A percentile compares a stretch with the other conserved stretches of the same genome.
Conservation (phyloP, 192 early-diverging fungal species). For the Gonapodya prolifera region DNA sequence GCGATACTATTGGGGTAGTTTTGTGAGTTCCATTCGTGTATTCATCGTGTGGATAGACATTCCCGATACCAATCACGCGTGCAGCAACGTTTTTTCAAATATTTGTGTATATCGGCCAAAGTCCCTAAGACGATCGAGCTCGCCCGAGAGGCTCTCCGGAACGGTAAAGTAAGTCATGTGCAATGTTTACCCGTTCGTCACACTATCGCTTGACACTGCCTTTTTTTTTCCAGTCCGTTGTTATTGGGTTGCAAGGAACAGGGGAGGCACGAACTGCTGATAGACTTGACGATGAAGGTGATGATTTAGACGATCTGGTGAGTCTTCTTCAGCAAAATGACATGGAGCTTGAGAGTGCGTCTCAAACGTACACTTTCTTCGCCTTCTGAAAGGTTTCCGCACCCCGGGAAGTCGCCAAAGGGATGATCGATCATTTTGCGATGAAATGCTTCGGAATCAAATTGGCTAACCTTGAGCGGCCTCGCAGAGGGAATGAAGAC, state of each 20-base stretch:
- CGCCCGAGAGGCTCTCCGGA: not conserved
- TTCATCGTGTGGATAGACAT: not conserved
- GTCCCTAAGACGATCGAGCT: not conserved
- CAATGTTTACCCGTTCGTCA: too few relatives aligned
- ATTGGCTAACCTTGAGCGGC: not conserved
- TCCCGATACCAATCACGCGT: not conserved
- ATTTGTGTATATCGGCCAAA: not conserved
- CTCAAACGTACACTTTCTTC: not conserved
- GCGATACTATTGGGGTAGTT: not conserved
- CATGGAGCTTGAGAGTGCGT: too few relatives aligned
- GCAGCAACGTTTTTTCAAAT: not conserved
- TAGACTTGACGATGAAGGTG: not conserved
- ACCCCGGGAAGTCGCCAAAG: not conserved
- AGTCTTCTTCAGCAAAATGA: too few relatives aligned
- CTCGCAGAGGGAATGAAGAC: not conserved
- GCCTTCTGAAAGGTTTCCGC: not conserved
- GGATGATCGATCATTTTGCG: not conserved
- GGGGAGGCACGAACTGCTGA: not conserved
- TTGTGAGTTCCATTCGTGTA: not conserved
- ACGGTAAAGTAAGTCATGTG: not conserved
- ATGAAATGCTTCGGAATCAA: not conserved
- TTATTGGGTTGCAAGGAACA: not conserved
- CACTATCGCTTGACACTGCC: too few relatives aligned
- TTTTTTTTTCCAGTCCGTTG: not conserved
- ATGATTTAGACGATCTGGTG: constrained; percentile 3